A percentile compares a stretch with the other conserved stretches of the same genome.
Evolutionary conservation across 2,329 filamentous ascomycete species (phyloP).

Genomic region (Penicillium oxalicum): DNA sequence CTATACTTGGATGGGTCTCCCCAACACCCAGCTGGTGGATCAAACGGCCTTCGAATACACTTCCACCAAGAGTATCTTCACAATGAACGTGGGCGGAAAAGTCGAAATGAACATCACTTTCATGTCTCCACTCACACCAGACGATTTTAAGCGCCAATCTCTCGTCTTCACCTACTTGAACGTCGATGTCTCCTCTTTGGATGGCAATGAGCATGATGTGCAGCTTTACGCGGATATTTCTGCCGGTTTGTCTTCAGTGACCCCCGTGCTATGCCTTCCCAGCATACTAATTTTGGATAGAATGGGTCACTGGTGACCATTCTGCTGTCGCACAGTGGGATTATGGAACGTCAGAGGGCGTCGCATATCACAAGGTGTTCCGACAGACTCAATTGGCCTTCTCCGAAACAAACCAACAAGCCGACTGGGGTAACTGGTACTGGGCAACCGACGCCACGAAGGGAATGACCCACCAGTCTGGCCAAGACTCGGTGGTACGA

Average conservation of each 20-base stretch:
- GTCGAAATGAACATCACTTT: conserved; percentile 64
- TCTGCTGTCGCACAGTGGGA: conserved; percentile 57
- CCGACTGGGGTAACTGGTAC: conserved; percentile 51
- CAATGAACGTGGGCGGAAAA: conserved; percentile 56
- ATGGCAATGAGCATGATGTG: conserved; percentile 58
- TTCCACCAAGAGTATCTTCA: conserved; percentile 65
- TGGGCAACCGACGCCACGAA: conserved; percentile 43
- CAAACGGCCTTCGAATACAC: conserved; percentile 65
- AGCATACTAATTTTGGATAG: conserved; percentile 37
- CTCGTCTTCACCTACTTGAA: conserved; percentile 65
- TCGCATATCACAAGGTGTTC: conserved; percentile 57
- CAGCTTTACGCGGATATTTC: conserved; percentile 69
- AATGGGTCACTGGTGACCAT: conserved; percentile 64
- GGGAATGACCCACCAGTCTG: conserved; percentile 44
- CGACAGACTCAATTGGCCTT: conserved; percentile 45
- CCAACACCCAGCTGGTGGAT: conserved; percentile 42
- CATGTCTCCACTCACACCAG: conserved; percentile 62
- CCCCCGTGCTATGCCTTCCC: too few relatives aligned
- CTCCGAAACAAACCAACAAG: conserved; percentile 44
- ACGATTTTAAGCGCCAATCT: conserved; percentile 62
- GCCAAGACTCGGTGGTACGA: conserved; percentile 44
- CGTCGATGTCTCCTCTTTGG: conserved; percentile 56
- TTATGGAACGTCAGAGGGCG: conserved; percentile 44
- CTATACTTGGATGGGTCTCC: conserved; percentile 64
- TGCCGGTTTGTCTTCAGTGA: conserved; percentile 47